These are phyloP conservation scores for Rossbeevera mucosa DNA, from an alignment of 768 basidiomycete species.

Conservation along the genomic window DNA sequence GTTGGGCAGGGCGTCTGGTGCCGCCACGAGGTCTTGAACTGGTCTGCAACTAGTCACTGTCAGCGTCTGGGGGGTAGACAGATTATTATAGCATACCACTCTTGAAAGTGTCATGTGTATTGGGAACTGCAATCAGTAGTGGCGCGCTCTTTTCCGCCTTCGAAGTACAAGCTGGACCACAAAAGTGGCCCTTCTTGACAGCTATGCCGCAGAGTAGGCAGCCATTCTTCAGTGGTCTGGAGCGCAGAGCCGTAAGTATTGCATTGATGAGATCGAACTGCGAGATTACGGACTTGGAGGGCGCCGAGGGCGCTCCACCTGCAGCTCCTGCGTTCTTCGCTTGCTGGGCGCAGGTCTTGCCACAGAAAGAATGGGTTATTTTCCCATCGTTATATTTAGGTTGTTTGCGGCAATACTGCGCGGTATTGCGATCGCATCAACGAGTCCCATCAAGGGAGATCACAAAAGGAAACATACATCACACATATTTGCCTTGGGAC, in stretches of 20 bases:
- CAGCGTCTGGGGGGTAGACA: background rate
- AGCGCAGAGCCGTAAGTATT: slow-evolving; percentile 31
- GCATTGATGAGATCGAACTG: slow-evolving; percentile 21
- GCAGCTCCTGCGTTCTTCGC: slow-evolving; percentile 30
- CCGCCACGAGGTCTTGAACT: slow-evolving; percentile 68
- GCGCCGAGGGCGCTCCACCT: slow-evolving; percentile 19
- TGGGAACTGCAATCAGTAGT: slow-evolving; percentile 55
- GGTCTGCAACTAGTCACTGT: slow-evolving; percentile 48
- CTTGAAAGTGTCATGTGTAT: slow-evolving; percentile 57
- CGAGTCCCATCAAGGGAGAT: background rate
- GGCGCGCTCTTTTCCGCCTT: slow-evolving; percentile 54
- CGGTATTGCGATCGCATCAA: slow-evolving; percentile 5
- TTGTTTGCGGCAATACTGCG: slow-evolving; percentile 53
- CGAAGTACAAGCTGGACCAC: slow-evolving; percentile 49
- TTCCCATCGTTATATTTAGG: slow-evolving; percentile 58
- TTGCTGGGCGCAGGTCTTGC: slow-evolving; percentile 57
- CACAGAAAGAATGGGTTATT: slow-evolving; percentile 57
- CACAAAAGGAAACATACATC: slow-evolving; percentile 37
- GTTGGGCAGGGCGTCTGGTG: slow-evolving; percentile 54
- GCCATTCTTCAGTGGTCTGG: slow-evolving; percentile 37
- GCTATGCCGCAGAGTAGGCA: slow-evolving; percentile 60
- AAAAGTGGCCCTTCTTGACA: slow-evolving; percentile 62
- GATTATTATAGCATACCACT: slow-evolving; percentile 43
- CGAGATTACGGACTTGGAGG: slow-evolving; percentile 30
- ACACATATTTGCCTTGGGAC: slow-evolving; percentile 39